Percentiles rank a stretch among this genome's conserved stretches.
phyloP scores from a whole-genome alignment of 495 filamentous ascomycete genomes.

The Sabuloglossum arenarium region DNA sequence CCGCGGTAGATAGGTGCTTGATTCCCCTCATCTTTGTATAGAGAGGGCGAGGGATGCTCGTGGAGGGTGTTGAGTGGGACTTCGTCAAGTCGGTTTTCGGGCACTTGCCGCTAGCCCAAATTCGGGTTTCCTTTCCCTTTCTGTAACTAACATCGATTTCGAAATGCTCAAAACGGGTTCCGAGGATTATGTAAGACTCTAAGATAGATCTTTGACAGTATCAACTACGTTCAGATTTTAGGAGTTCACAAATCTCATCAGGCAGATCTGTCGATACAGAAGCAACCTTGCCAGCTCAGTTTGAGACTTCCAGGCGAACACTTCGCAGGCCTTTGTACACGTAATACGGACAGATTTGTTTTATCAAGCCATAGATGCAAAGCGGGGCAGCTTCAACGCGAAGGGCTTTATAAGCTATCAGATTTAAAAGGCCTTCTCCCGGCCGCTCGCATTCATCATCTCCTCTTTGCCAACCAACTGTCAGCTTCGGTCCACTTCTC shows the following conservation, averaged over 20 bases:
- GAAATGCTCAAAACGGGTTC: too few relatives aligned
- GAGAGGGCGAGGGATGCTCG: not conserved
- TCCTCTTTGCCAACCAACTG: constrained; percentile 34
- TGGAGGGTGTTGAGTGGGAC: too few relatives aligned
- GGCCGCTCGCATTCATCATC: constrained; percentile 14
- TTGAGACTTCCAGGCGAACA: not conserved
- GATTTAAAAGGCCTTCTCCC: too few relatives aligned
- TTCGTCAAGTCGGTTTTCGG: not conserved
- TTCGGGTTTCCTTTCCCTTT: not conserved
- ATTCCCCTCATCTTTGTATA: not conserved
- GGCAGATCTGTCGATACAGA: not conserved
- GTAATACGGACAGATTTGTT: not conserved
- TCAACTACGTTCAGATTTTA: not conserved
- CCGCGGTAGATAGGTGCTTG: not conserved
- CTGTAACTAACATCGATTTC: not conserved
- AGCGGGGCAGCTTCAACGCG: not conserved
- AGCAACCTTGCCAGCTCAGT: not conserved
- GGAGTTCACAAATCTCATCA: not conserved
- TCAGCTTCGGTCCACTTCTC: constrained; percentile 43
- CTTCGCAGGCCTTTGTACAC: not conserved
- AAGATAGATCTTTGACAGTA: too few relatives aligned
- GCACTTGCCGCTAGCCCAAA: not conserved
- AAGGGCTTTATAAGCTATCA: not conserved
- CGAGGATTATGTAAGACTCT: too few relatives aligned
- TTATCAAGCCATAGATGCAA: not conserved